Base-by-base conservation (phyloP, 192 early-diverging fungal genomes). In the Allomyces javanicus region DNA sequence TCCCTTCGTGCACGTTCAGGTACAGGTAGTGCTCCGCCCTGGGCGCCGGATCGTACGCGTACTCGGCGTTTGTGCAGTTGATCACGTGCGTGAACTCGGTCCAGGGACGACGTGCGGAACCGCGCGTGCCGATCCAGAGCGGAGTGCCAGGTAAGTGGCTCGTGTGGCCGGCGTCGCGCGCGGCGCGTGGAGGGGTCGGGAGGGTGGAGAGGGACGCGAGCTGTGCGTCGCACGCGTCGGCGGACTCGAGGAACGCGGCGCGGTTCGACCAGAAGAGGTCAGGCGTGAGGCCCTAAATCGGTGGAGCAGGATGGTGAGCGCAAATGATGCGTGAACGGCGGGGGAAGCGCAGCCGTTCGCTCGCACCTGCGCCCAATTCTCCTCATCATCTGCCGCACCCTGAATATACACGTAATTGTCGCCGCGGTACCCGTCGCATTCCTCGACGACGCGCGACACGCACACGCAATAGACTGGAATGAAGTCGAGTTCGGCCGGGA, bases 371-470 rank as follows among this genome's bases (percentile, higher is more conserved):
- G 83, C 80, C 92, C 92, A 95, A 69, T 82, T 72, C 67, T 95
- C 92, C 44, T 91, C 84, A 71, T 95, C 92, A 73, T 95, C 92
- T 0, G 83, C 92, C 1, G 90, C 84, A 10, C 92, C 92, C 76
- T 95, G 92, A 10, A 95, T 85, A 68, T 95, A 95, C 14, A 77
- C 65, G 65, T 83, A 93, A 7, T 82, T 82, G 24, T 73, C 66
- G 24, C 71, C 62, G 45, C 67, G 63, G 23, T 71, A 62, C 21
- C 62, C 64, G 10, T 65, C 63, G 23, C 77, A 76, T 17, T 76
- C 76, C n/a, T 67, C 69, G 9, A 79, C 75, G 3, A 79, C 74
- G 65, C 78, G 72, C 14, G 90, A 92, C 0, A 90, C 92, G 66
- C 81, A 86, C 10, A 94, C 65, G 67, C 86, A 86, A 5, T 92